Evolutionary conservation across 352 stramenopile species (phyloP).

Genomic region (Phytophthora agathidicida): DNA sequence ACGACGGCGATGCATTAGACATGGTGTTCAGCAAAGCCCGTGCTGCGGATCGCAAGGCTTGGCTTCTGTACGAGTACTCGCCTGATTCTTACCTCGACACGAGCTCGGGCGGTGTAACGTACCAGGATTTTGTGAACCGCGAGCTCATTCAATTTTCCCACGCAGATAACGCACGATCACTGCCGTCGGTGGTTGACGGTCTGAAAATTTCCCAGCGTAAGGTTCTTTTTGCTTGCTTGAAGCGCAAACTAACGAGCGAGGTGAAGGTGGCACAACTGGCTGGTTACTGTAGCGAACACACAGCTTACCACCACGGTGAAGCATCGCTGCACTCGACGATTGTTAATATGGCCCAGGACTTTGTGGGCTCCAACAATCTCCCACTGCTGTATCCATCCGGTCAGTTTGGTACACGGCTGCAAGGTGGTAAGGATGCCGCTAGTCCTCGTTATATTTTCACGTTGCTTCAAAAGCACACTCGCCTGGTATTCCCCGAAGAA

Average conservation of each 20-base stretch:
- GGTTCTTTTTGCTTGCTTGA: slow-evolving; percentile 98
- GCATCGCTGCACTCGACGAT: slow-evolving; percentile 98
- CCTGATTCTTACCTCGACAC: slow-evolving; percentile 95
- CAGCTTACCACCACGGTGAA: slow-evolving; percentile 99
- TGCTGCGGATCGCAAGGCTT: slow-evolving; percentile 96
- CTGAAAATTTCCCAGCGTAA: slow-evolving; percentile 99
- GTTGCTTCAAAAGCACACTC: slow-evolving; percentile 94
- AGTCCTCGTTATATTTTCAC: slow-evolving; percentile 99
- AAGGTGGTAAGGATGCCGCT: slow-evolving; percentile 98
- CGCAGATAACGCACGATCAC: slow-evolving; percentile 96
- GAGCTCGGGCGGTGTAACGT: slow-evolving; percentile 87
- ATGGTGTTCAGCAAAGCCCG: slow-evolving; percentile 99
- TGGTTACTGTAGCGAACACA: slow-evolving; percentile 97
- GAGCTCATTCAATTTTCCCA: slow-evolving; percentile 99
- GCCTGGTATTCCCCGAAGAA: slow-evolving; percentile 97
- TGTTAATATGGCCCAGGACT: slow-evolving; percentile 99
- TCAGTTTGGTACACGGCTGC: slow-evolving; percentile 99
- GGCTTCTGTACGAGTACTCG: slow-evolving; percentile 91
- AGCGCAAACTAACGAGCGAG: slow-evolving; percentile 98
- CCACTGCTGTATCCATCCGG: slow-evolving; percentile 97
- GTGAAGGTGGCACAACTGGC: slow-evolving; percentile 99
- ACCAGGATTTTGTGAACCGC: slow-evolving; percentile 98
- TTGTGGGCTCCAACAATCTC: slow-evolving; percentile 98
- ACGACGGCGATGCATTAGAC: slow-evolving; percentile 95
- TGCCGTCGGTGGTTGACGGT: slow-evolving; percentile 97